Evolutionary conservation across 345 rosid species (phyloP), one percentile per base, ranked within the genome.

Genomic region (Salix brachista): DNA sequence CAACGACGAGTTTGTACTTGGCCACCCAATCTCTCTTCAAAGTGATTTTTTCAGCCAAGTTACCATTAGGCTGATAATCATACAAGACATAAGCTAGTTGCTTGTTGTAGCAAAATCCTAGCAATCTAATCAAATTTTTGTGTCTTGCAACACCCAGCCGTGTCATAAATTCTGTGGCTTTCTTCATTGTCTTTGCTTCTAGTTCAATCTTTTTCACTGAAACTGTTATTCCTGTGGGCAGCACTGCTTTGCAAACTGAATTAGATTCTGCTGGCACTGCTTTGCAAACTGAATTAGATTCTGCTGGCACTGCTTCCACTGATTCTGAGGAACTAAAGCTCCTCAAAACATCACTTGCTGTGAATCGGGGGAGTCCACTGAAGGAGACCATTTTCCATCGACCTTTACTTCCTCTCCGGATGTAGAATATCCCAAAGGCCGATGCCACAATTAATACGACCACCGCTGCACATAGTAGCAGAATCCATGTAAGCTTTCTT

Each of bases 191-290:
- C 44, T 84, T 89, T 5, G 86, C 81, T 71, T 84, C 88, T 78
- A 90, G 83, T 41, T 91, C 90, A 1, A 95, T 78, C 75, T 84
- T 88, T 83, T 91, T 89, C 79, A 91, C 91, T 17, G 80, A 80
- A 60, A 93, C 97, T 21, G 97, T 87, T 77, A 93, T 93, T 83
- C 99, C 99, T 0, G 99, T 93, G 1, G 97, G 99, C 48, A 93
- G 75, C 74, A 89, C 94, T 48, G 88, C 86, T 84, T 92, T 90
- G 87, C 90, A 82, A 77, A 83, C 84, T 28, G 91, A 81, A 78
- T 82, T 77, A 60, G 88, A 83, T 36, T 73, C 62, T 44, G 86
- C 79, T 0, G 84, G 85, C 69, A 44, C 77, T 71, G 77, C 76
- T 84, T 92, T 90, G 87, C 90, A 82, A 77, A 83, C 84, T 28